phyloP scores from a whole-genome alignment of 257 asterid species.

The Solanum habrochaites region DNA sequence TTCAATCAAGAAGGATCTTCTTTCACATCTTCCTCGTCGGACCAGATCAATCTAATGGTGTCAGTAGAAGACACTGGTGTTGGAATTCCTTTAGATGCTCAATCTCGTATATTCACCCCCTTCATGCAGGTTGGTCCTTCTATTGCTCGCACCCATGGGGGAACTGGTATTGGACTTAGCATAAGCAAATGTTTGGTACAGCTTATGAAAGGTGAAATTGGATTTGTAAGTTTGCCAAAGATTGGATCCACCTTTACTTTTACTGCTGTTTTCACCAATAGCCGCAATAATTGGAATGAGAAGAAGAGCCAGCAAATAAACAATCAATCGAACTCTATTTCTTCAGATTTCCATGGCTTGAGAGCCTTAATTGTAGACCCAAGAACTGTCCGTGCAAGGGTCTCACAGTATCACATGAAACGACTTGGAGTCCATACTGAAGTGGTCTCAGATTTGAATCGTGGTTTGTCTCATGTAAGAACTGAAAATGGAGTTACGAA shows the following conservation, averaged over 20 bases:
- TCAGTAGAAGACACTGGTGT: slow-evolving; percentile 96
- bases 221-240: slow-evolving; percentile 59
- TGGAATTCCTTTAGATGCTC: slow-evolving; percentile 82
- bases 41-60: slow-evolving; percentile 52
- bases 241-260: slow-evolving; percentile 85
- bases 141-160: slow-evolving; percentile 78
- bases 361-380: slow-evolving; percentile 75
- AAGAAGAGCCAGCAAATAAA: slow-evolving; percentile 18
- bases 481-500: slow-evolving; percentile 6
- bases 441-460: slow-evolving; percentile 32
- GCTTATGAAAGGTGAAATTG: slow-evolving; percentile 96
- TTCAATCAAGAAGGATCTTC: slow-evolving; percentile 42
- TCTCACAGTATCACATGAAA: slow-evolving; percentile 65
- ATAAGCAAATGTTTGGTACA: slow-evolving; percentile 93
- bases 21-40: slow-evolving; percentile 19
- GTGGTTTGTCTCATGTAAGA: slow-evolving; percentile 8
- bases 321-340: slow-evolving; percentile 15
- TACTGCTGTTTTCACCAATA: slow-evolving; percentile 60
- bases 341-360: slow-evolving; percentile 61
- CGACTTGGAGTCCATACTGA: slow-evolving; percentile 67
- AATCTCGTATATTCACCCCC: slow-evolving; percentile 67
- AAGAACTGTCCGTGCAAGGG: slow-evolving; percentile 52
- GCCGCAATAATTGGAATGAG: slow-evolving; percentile 18
- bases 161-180: slow-evolving; percentile 95
- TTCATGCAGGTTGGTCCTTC: slow-evolving; percentile 98